Base-by-base conservation (phyloP, 345 rosid genomes). In the Raphanus raphanistrum region DNA sequence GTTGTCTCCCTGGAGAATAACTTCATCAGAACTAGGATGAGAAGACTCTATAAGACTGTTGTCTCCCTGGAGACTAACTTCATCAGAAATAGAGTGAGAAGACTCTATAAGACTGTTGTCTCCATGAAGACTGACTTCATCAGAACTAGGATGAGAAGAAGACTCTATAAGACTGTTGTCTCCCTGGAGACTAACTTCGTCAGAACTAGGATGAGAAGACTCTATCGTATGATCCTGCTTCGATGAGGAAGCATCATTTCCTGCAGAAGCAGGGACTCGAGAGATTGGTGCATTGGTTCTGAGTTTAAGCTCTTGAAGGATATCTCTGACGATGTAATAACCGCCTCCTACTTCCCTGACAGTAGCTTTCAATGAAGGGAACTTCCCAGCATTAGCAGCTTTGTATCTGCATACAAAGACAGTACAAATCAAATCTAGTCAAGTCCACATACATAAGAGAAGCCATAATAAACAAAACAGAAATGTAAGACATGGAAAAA, bases 371-470 rank as follows among this genome's bases (percentile, higher is more conserved):
- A 63, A 0, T 41, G 79, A 0, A 74, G 82, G 75, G 67, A 74
- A 79, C 57, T 45, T 63, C 10, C 82, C 79, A 68, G 36, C 79
- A 79, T 79, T 74, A 69, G 68, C 35, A 21, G 52, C 79, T 69
- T 79, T 79, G 41, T 74, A 79, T 25, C 79, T 79, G 79, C 68
- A 68, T 1, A 69, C 26, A 73, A 28, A 21, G 9, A 8, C 52
- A 15, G 12, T 11, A 67, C 6, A 35, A 5, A 35, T 15, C 59
- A 33, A 33, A 59, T 6, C 68, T 66, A 72, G 3, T 48, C 74
- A 6, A 72, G 8, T 48, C 63, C 3, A 26, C 73, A 58, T 59
- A 28, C 17, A 26, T 1, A 3, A 57, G 25, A 26, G 57, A 63
- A 64, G 13, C 27, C 27, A 21, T 11, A 48, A 31, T 7, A 63